A percentile compares a stretch with the other conserved stretches of the same genome.
Conservation (phyloP, 2,329 filamentous ascomycete species). For the Leptographium flavum region DNA sequence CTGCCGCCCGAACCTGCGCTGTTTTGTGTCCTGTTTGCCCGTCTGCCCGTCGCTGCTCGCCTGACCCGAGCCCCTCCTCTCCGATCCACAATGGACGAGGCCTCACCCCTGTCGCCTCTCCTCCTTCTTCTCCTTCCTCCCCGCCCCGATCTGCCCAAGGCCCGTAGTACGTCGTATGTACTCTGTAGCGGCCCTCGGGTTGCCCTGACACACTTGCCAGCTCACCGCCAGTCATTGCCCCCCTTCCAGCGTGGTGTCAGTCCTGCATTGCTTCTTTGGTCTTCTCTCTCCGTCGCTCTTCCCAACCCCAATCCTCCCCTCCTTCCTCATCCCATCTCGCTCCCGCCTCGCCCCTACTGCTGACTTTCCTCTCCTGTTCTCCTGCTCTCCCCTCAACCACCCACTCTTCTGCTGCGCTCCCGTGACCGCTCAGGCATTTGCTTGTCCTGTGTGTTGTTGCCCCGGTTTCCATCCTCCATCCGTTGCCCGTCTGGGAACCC, state of each 20-base stretch:
- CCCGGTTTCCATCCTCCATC: neutral
- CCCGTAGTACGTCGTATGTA: no score
- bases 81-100: no score
- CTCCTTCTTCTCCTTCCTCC: neutral
- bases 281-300: neutral
- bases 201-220: neutral
- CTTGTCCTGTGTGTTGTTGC: slow-evolving; percentile 12
- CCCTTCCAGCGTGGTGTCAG: neutral
- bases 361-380: neutral
- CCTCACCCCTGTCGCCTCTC: neutral
- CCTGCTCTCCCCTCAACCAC: neutral
- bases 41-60: neutral
- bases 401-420: neutral
- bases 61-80: neutral
- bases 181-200: neutral
- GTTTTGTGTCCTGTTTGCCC: neutral
- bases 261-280: neutral
- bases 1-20: neutral
- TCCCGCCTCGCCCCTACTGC: neutral
- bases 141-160: neutral
- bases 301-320: no score
- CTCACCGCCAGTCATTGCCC: slow-evolving; percentile 1
- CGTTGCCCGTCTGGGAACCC: neutral
- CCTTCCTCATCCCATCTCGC: neutral
- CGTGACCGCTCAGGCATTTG: slow-evolving; percentile 8